Percentiles rank a stretch among this genome's conserved stretches.
phyloP scores from a whole-genome alignment of 2,329 filamentous ascomycete genomes.

The Alternaria rosae region DNA sequence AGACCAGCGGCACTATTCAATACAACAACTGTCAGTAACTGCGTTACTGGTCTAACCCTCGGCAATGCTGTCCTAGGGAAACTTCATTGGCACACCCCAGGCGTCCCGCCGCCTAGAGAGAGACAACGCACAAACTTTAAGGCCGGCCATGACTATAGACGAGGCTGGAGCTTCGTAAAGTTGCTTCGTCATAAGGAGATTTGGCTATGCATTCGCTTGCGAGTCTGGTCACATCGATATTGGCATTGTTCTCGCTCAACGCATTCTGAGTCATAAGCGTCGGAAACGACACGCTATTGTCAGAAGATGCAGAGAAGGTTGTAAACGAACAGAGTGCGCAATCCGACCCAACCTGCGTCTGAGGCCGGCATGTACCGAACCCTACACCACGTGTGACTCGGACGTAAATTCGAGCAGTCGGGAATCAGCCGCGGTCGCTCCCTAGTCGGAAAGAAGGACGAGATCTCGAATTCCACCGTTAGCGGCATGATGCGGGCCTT shows the following conservation, averaged over 20 bases:
- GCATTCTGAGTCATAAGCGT: not conserved
- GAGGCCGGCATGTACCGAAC: not conserved
- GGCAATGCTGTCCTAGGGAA: not conserved
- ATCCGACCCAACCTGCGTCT: not conserved
- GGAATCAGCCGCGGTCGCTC: not conserved
- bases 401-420: not conserved
- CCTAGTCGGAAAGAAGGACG: not conserved
- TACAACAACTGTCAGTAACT: not conserved
- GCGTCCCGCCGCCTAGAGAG: not conserved
- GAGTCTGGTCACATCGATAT: not conserved
- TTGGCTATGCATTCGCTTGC: not conserved
- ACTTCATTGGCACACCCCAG: not conserved
- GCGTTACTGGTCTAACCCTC: not conserved
- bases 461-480: not conserved
- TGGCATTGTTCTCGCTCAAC: not conserved
- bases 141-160: not conserved
- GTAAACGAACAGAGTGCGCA: not conserved
- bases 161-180: not conserved
- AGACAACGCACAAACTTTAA: not conserved
- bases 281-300: not conserved
- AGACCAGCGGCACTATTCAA: not conserved
- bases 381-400: slow-evolving; percentile 1
- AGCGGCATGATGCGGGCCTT: not conserved
- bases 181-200: not conserved
- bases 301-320: not conserved